A percentile compares a stretch with the other conserved stretches of the same genome.
Conservation (phyloP, 1,284 basidiomycete species). For the Afroboletus lepidellus region DNA sequence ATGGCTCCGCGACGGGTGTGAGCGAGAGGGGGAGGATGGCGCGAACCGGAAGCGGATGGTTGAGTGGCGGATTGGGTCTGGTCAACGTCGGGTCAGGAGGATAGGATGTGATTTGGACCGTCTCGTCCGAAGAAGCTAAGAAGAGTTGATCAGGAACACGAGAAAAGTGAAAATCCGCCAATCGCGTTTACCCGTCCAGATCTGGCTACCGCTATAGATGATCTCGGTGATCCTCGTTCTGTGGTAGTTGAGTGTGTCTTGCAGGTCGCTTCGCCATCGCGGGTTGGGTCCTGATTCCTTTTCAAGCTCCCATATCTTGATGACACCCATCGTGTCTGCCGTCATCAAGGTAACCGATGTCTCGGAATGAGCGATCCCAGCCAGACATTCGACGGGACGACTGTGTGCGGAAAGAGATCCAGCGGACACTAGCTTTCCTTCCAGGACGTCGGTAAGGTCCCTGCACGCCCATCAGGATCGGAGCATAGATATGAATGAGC, state of each 20-base stretch:
- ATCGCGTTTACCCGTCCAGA: constrained; percentile 76
- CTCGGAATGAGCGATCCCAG: constrained; percentile 45
- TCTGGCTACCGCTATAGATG: constrained; percentile 56
- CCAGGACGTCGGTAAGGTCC: constrained; percentile 53
- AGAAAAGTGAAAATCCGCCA: not conserved
- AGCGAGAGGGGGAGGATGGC: constrained; percentile 68
- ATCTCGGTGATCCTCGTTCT: constrained; percentile 82
- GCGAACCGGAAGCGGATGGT: constrained; percentile 68
- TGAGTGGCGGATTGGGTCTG: constrained; percentile 49
- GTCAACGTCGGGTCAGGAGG: constrained; percentile 22
- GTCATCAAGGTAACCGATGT: constrained; percentile 62
- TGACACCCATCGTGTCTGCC: constrained; percentile 83
- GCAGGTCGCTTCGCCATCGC: constrained; percentile 53
- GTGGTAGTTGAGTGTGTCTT: constrained; percentile 66
- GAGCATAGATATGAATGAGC: not conserved
- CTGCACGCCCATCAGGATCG: constrained; percentile 35
- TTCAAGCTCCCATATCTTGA: constrained; percentile 71
- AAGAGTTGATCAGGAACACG: not conserved
- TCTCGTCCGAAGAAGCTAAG: constrained; percentile 84
- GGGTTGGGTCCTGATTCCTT: constrained; percentile 43
- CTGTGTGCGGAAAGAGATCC: constrained; percentile 74
- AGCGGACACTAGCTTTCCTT: constrained; percentile 47
- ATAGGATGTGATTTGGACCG: constrained; percentile 58
- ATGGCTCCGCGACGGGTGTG: constrained; percentile 60
- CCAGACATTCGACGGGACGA: constrained; percentile 66